Evolutionary conservation across 805 yeast genomes (phyloP), one percentile per base, ranked within the genome.

Genomic region (Jamesozyma spencerorum): DNA sequence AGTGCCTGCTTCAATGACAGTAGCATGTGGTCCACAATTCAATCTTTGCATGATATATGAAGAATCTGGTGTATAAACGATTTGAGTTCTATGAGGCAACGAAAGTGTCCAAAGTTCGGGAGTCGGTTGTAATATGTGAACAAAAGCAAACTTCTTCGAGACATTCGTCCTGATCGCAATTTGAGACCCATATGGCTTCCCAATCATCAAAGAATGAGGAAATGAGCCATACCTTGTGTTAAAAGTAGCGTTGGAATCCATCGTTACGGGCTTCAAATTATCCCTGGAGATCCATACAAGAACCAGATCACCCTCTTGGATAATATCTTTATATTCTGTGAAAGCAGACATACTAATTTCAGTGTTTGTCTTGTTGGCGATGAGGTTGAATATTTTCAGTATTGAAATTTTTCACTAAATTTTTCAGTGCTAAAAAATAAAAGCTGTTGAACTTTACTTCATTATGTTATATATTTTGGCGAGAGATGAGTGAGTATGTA

Each of bases 21-120:
- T 65, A 1, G 86, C 72, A 1, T 90, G 88, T 12, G 85, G 76
- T 15, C 75, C 68, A 40, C 92, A 79, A 34, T 77, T 72, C 47
- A 92, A 65, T 52, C 95, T 67, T 58, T 90, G 95, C 47, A 85
- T 74, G 40, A 92, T 87, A 54, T 85, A 92, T 22, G 94, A 77
- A 2, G 96, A 83, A 60, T 92, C 99, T 8, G 95, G 95, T 0
- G 97, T 84, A 58, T 92, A 92, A 1, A 92, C 97, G 48, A 92
- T 92, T 65, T 92, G 99, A 0, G 99, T 92, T 62, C 99, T 72
- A 58, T 92, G 99, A 2, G 98, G 97, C 28, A 92, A 67, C 0
- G 97, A 85, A n/a, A 85, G 55, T 0, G 96, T 83, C 99, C 99
- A 92, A 18, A 92, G 65, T 62, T 92, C 99, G 0, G 99, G 88